A percentile compares a stretch with the other conserved stretches of the same genome.
These are phyloP conservation scores for Phoenix dactylifera DNA, from an alignment of 176 grass and related monocot species.

Conservation along the genomic window DNA sequence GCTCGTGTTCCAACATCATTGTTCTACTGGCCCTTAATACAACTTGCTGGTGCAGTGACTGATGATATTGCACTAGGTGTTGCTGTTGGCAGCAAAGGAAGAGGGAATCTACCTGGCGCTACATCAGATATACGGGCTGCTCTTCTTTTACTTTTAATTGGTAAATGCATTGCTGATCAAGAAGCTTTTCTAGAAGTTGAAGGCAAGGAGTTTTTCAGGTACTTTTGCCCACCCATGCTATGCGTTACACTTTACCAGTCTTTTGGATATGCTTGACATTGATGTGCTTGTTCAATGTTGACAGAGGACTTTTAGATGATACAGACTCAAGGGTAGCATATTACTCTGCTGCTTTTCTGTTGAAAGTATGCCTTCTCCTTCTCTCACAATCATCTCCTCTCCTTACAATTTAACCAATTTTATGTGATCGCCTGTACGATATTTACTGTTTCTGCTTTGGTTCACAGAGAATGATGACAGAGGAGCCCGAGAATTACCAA, in stretches of 20 bases:
- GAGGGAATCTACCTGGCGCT: slow-evolving; percentile 92
- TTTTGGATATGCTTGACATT: background rate
- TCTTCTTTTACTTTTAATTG: slow-evolving; percentile 84
- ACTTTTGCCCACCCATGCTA: slow-evolving; percentile 15
- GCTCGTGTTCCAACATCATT: slow-evolving; percentile 84
- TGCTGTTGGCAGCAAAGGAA: slow-evolving; percentile 92
- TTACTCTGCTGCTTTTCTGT: slow-evolving; percentile 97
- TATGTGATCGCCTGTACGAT: background rate
- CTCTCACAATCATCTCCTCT: too few relatives aligned
- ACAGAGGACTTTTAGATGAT: slow-evolving; percentile 85
- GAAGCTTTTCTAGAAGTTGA: slow-evolving; percentile 85
- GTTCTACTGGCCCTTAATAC: slow-evolving; percentile 93
- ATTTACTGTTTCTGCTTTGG: slow-evolving; percentile 17
- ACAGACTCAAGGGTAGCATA: slow-evolving; percentile 96
- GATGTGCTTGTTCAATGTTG: slow-evolving; percentile 14
- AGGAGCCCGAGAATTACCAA: slow-evolving; percentile 88
- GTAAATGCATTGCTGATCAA: slow-evolving; percentile 92
- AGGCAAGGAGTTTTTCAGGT: slow-evolving; percentile 98
- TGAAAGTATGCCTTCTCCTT: slow-evolving; percentile 48
- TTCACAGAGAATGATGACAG: slow-evolving; percentile 93
- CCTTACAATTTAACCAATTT: too few relatives aligned
- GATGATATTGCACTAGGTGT: slow-evolving; percentile 97
- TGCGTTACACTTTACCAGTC: background rate
- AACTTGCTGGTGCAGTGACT: slow-evolving; percentile 90
- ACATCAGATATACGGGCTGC: slow-evolving; percentile 96